Evolutionary conservation across 2,329 filamentous ascomycete species (phyloP).

Genomic region (Sclerotinia trifoliorum): DNA sequence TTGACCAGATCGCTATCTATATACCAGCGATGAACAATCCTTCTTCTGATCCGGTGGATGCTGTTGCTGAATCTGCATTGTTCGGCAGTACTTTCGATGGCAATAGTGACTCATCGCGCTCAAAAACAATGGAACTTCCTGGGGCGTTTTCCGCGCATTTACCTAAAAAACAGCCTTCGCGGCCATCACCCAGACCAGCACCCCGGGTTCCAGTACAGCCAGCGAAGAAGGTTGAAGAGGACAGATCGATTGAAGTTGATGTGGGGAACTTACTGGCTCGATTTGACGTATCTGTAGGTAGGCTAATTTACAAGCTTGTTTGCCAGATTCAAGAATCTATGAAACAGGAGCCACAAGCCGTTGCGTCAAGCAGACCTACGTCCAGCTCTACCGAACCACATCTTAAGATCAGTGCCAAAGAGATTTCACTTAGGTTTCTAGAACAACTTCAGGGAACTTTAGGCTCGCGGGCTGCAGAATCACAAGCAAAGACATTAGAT

Average conservation of each 20-base stretch:
- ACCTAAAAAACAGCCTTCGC: conserved; percentile 15
- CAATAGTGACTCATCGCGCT: conserved; percentile 33
- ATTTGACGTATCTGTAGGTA: conserved; percentile 41
- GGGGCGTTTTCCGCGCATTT: conserved; percentile 58
- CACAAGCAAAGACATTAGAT: conserved; percentile 19
- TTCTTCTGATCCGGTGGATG: conserved; percentile 17
- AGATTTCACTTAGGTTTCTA: conserved; percentile 38
- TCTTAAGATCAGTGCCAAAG: conserved; percentile 32
- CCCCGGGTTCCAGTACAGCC: background rate
- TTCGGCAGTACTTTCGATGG: conserved; percentile 29
- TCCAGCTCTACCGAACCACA: conserved; percentile 21
- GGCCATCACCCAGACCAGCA: background rate
- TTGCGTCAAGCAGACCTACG: conserved; percentile 20
- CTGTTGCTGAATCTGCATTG: conserved; percentile 20
- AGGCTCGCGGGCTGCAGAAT: conserved; percentile 24
- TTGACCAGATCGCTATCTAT: conserved; percentile 42
- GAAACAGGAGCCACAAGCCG: conserved; percentile 24
- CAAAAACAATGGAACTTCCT: conserved; percentile 53
- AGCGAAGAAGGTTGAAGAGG: background rate
- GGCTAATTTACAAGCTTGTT: conserved; percentile 37
- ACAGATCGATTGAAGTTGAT: conserved; percentile 35
- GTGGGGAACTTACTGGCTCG: conserved; percentile 35
- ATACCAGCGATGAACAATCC: conserved; percentile 30
- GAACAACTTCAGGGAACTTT: conserved; percentile 38
- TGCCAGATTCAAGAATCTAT: conserved; percentile 33